A percentile compares a stretch with the other conserved stretches of the same genome.
These are phyloP conservation scores for Penicillium coprophilum DNA, from an alignment of 495 filamentous ascomycete genomes.

Conservation along the genomic window DNA sequence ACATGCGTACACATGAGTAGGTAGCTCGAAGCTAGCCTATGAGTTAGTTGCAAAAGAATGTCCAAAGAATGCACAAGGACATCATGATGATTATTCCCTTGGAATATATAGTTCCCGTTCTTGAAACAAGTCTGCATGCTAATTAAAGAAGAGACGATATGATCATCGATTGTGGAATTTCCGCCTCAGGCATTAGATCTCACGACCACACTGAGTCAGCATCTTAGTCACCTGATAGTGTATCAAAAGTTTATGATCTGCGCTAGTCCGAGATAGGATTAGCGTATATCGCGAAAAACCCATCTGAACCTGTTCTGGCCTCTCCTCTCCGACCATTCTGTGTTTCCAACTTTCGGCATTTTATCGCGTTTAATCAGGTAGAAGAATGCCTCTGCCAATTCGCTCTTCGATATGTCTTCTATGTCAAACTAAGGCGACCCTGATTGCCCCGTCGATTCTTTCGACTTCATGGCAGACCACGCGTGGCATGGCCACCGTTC, in stretches of 20 bases:
- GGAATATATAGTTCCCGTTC: background rate
- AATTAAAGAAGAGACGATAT: background rate
- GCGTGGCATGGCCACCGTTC: conserved; percentile 42
- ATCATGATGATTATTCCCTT: background rate
- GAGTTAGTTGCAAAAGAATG: too few species aligned
- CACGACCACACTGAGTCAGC: background rate
- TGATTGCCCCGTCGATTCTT: conserved; percentile 16
- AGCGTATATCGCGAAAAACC: conserved; percentile 20
- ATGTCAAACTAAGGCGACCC: conserved; percentile 36
- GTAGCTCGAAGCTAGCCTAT: too few species aligned
- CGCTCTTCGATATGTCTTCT: conserved; percentile 39
- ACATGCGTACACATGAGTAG: too few species aligned
- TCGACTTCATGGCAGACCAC: conserved; percentile 36
- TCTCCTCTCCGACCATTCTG: conserved; percentile 12
- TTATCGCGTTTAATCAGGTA: conserved; percentile 23
- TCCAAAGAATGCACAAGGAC: background rate
- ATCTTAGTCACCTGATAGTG: conserved; percentile 17
- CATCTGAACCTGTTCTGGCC: conserved; percentile 25
- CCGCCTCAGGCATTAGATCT: background rate
- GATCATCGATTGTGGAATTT: background rate
- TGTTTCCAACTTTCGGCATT: background rate
- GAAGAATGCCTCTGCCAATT: conserved; percentile 38
- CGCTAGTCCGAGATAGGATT: conserved; percentile 28
- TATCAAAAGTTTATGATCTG: conserved; percentile 28
- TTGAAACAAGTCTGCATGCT: background rate